Base-by-base conservation (phyloP, 2,329 filamentous ascomycete species). In the Rhinocladiella similis region DNA sequence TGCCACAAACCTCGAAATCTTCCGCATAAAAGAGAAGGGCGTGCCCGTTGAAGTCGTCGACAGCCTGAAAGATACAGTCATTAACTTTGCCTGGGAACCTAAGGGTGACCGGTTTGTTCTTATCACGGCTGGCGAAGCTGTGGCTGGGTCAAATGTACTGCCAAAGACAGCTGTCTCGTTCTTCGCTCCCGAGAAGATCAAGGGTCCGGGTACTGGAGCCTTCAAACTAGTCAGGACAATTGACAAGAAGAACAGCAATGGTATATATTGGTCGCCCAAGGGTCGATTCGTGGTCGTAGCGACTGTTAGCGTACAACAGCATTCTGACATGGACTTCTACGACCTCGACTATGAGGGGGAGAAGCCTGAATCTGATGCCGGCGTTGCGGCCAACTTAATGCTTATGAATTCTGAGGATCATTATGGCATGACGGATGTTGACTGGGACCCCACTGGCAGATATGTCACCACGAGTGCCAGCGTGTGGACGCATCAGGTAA, bases 161-260 rank as follows among this genome's bases (percentile, higher is more conserved):
- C 92, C 94, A 62, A 99, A 99, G 83, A 97, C 94, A 1, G 83
- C 91, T 0, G 93, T 97, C 18, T 84, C 90, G 33, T 99, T 99
- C 83, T 99, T 96, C 81, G 93, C 90, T 67, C 92, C 94, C 0
- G 94, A 99, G 75, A 97, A 96, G 81, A 79, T 84, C 69, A 99
- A 97, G 83, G 90, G 83, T 54, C 76, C 83, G 50, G 81, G 83
- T 20, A 63, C 57, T 19, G 94, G 94, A 63, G 97, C 96, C 81
- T 99, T 97, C 83, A 95, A 93, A 80, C 90, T 95, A 72, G 87
- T 97, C 65, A 87, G 91, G 62, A 97, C 92, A 7, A 81, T 96
- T 54, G 94, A 99, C 68, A 97, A 97, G 86, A 97, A 97, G 86
- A 97, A 95, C 78, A 96, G 89, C 83, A 99, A 99, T 71, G 92